Base-by-base conservation (phyloP, 345 rosid genomes). In the Reutealis trisperma region DNA sequence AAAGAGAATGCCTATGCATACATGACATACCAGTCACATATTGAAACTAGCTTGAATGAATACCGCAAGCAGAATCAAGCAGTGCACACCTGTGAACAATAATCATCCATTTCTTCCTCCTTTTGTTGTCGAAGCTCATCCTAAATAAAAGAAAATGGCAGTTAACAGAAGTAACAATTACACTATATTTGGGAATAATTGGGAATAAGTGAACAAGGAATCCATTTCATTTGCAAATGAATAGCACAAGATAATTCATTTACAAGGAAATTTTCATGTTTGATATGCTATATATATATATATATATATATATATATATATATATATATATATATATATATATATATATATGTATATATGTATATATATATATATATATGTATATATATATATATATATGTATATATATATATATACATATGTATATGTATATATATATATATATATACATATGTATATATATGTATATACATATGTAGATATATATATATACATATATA, bases 21-120 rank as follows among this genome's bases (percentile, higher is more conserved):
- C 21, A 49, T 42, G 22, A 66, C 30, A 24, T 16, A 45, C 2
- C 18, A 67, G 69, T 44, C 37, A 25, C 37, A 6, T n/a, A 59
- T 65, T 70, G 41, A 81, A 67, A 22, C 18, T 25, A 64, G 79
- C 14, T 6, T 59, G 57, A 37, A 58, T 24, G 4, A 79, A 63
- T 25, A 59, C 52, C 22, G 42, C 59, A 42, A 34, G 4, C 62
- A 69, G 21, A 79, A 77, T 37, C 18, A 63, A 66, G 70, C 32
- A 52, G 62, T 65, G 64, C 89, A 80, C 85, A 93, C 99, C 93
- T 93, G 90, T 75, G 99, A 96, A 74, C 97, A 96, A 69, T 93
- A 92, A 85, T 96, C 98, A 82, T 96, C 98, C 86, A 96, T 90
- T 77, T 91, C 94, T 87, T 96, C 99, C 84, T 96, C 98, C 77